Conservation (phyloP, 2,329 filamentous ascomycete genomes). For the Trichoderma semiorbis region DNA sequence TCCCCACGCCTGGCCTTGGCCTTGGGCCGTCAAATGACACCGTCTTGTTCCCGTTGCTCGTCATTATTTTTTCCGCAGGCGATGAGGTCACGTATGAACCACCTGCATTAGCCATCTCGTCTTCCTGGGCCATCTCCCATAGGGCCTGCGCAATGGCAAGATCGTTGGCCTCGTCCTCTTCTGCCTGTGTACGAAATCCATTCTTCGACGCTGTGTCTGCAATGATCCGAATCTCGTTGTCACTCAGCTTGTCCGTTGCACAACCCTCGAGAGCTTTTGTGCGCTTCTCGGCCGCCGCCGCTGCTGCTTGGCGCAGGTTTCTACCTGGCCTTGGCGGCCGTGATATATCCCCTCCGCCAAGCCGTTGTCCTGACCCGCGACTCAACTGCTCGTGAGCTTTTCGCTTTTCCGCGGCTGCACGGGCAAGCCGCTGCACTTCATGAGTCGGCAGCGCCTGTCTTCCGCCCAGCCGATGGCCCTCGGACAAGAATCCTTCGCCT, state of each 20-base stretch:
- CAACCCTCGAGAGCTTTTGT: constrained; percentile 69
- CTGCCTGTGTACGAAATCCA: constrained; percentile 78
- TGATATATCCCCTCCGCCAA: constrained; percentile 58
- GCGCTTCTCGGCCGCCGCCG: constrained; percentile 66
- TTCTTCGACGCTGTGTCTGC: constrained; percentile 61
- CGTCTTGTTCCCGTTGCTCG: constrained; percentile 44
- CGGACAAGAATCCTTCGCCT: constrained; percentile 79
- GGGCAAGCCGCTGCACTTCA: constrained; percentile 72
- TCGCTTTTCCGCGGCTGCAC: constrained; percentile 70
- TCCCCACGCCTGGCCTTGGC: neutral
- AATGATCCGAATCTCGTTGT: constrained; percentile 63
- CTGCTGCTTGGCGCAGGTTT: constrained; percentile 70
- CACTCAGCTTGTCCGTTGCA: constrained; percentile 65
- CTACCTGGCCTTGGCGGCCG: constrained; percentile 45
- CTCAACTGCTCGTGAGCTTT: constrained; percentile 50
- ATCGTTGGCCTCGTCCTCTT: constrained; percentile 87
- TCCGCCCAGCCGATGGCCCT: constrained; percentile 72
- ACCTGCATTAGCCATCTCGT: neutral
- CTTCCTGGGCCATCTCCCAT: constrained; percentile 79
- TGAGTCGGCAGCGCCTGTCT: constrained; percentile 54
- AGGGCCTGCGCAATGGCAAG: constrained; percentile 80
- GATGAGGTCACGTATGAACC: constrained; percentile 1
- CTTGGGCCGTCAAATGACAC: neutral
- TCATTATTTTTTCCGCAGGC: constrained; percentile 13
- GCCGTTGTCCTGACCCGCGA: constrained; percentile 65